Evolutionary conservation across 1,284 basidiomycete genomes (phyloP).

Genomic region (Trichosporon sp.): DNA sequence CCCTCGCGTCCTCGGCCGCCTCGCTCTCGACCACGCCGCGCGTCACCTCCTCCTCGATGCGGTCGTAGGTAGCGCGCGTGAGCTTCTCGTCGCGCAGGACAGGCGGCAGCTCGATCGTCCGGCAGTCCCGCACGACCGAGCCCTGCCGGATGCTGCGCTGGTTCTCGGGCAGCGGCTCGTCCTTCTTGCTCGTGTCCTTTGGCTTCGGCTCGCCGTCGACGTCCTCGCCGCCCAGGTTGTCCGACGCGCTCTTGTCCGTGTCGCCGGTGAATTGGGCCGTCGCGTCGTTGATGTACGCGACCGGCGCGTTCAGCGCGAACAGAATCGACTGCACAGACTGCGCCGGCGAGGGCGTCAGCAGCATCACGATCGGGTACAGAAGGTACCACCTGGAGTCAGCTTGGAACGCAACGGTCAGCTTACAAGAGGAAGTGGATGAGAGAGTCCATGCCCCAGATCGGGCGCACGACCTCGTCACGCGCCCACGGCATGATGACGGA

Average conservation of each 20-base stretch:
- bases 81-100: constrained; percentile 32
- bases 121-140: constrained; percentile 44
- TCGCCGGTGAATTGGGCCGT: constrained; percentile 7
- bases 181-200: constrained; percentile 20
- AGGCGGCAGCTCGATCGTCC: constrained; percentile 41
- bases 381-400: constrained; percentile 33
- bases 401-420: neutral
- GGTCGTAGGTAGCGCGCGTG: constrained; percentile 37
- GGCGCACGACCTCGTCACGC: constrained; percentile 40
- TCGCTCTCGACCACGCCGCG: constrained; percentile 28
- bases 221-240: constrained; percentile 10
- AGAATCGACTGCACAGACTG: constrained; percentile 40
- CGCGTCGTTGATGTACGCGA: constrained; percentile 30
- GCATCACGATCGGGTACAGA: constrained; percentile 37
- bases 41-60: constrained; percentile 40
- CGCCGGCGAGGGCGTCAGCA: constrained; percentile 42
- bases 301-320: constrained; percentile 43
- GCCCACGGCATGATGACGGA: constrained; percentile 47
- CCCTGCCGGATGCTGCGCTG: constrained; percentile 39
- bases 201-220: neutral
- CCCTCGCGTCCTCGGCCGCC: constrained; percentile 4
- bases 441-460: constrained; percentile 26
- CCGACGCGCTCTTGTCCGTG: neutral
- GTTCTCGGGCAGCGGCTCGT: constrained; percentile 18
- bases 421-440: constrained; percentile 30